phyloP scores from a whole-genome alignment of 2,329 filamentous ascomycete genomes.

The Nemania sp. region DNA sequence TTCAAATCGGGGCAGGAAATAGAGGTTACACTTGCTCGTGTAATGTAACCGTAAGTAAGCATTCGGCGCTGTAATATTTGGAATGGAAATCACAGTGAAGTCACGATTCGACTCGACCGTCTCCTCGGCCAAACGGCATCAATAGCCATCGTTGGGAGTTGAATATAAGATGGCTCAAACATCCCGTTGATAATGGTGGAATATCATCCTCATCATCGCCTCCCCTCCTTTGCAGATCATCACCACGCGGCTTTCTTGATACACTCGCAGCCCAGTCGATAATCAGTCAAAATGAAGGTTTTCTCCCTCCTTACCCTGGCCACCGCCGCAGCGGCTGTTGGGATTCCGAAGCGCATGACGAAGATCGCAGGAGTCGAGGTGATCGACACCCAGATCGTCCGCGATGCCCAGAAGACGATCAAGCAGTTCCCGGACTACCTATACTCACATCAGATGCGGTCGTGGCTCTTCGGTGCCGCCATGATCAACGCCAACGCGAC shows the following conservation, averaged over 20 bases:
- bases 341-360: conserved; percentile 23
- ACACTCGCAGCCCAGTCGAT: conserved; percentile 4
- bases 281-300: conserved; percentile 32
- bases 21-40: not conserved
- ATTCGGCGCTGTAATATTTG: conserved; percentile 18
- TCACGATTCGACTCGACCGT: not conserved
- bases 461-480: conserved; percentile 38
- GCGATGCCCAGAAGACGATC: conserved; percentile 34
- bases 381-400: conserved; percentile 39
- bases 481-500: conserved; percentile 39
- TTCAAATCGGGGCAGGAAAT: conserved; percentile 29
- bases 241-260: conserved; percentile 4
- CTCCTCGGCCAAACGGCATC: not conserved
- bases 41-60: not conserved
- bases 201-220: conserved; percentile 24
- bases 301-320: conserved; percentile 30
- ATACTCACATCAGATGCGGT: conserved; percentile 38
- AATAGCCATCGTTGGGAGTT: conserved; percentile 4
- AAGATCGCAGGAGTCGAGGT: conserved; percentile 39
- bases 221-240: not conserved
- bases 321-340: conserved; percentile 20
- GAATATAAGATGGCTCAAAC: conserved; percentile 24
- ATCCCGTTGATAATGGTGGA: not conserved
- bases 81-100: conserved; percentile 4
- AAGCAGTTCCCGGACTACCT: conserved; percentile 36